Base-by-base conservation (phyloP, 2,329 filamentous ascomycete species). In the Paecilomyces niveus region DNA sequence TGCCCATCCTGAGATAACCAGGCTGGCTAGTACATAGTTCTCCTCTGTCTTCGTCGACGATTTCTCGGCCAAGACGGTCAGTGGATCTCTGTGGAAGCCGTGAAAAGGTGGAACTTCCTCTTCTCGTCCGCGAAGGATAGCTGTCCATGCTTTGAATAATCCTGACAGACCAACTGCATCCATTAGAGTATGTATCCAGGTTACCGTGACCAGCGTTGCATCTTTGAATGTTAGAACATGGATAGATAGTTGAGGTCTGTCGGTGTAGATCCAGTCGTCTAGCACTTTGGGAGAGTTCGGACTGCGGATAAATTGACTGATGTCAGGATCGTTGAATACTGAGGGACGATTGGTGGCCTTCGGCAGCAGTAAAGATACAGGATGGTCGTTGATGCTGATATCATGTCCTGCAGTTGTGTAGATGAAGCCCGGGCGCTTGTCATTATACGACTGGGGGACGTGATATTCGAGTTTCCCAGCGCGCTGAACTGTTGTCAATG, bases 141-240 rank as follows among this genome's bases (percentile, higher is more conserved):
- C 66, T 0, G 71, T 78, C 81, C 81, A 84, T 7, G 72, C 76
- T 0, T 72, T 62, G 2, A 83, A 61, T 7, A 84, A 67, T 0
- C 69, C 73, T 2, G 68, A 63, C 29, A 72, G 71, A 3, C 78
- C 80, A 62, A 80, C 71, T 2, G 71, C 77, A 60, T 83, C 81
- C 58, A 77, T 75, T 5, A 82, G 65, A 0, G 75, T 76, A 64
- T 84, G 82, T 1, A 78, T 75, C 68, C 74, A 81, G 1, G 70
- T 68, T 0, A 84, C 61, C 0, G 73, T 71, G 1, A 84, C 69
- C 0, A 84, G 64, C 0, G 82, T 84, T 0, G 78, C 77, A 58
- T 85, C 77, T 2, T 63, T 65, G 63, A 84, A 84, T 0, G 75
- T 74, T 3, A 76, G 74, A 50, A 83, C 69, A 60, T 81, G 78